Evolutionary conservation across 805 yeast species (phyloP).

Genomic region (Kodamaea kakaduensis): DNA sequence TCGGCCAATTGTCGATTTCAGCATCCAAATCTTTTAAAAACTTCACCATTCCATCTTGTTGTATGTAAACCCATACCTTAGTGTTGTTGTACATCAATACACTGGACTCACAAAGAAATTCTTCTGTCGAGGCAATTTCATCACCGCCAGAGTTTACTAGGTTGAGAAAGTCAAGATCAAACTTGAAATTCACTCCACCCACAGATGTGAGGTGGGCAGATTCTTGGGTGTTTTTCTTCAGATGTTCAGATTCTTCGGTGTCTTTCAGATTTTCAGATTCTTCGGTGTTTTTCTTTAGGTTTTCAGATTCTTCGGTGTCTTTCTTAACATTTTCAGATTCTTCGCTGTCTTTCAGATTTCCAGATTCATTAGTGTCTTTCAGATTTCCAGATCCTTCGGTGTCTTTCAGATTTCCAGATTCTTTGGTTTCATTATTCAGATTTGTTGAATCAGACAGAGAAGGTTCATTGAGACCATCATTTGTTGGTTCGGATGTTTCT

Average conservation of each 20-base stretch:
- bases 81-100: conserved; percentile 5
- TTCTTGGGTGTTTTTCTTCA: background rate
- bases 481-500: no score
- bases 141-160: background rate
- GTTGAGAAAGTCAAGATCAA: no score
- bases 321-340: background rate
- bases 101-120: background rate
- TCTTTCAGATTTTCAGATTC: no score
- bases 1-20: no score
- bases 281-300: background rate
- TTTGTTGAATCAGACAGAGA: no score
- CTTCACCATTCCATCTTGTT: conserved; percentile 1
- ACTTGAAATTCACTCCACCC: background rate
- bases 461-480: no score
- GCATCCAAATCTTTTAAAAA: conserved; percentile 1
- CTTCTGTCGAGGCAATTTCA: background rate
- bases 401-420: no score
- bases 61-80: conserved; percentile 12
- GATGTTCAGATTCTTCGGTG: background rate
- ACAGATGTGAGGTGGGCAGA: no score
- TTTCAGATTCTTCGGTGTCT: conserved; percentile 2
- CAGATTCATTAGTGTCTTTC: no score
- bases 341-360: no score
- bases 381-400: no score
- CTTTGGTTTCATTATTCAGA: no score